Percentiles rank a stretch among this genome's conserved stretches.
phyloP scores from a whole-genome alignment of 1,284 basidiomycete species.

The Porogramme epimiltina region DNA sequence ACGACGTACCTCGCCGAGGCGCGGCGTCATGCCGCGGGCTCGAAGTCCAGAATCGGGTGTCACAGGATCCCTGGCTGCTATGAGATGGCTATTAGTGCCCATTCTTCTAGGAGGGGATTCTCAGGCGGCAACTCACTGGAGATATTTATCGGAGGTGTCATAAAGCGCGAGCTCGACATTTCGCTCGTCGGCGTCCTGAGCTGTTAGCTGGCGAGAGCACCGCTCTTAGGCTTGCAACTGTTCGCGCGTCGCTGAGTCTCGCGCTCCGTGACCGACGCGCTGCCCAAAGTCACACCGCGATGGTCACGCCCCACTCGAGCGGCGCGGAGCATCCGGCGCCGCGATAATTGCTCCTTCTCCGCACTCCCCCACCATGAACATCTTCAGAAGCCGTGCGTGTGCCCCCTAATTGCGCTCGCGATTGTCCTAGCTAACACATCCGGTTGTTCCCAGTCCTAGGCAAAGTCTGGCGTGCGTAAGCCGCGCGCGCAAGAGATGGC shows the following conservation, averaged over 20 bases:
- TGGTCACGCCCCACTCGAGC: slow-evolving; percentile 17
- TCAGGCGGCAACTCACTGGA: too few relatives aligned
- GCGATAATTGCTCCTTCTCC: slow-evolving; percentile 18
- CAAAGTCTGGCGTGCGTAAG: slow-evolving; percentile 89
- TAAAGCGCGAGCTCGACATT: slow-evolving; percentile 13
- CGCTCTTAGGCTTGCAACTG: too few relatives aligned
- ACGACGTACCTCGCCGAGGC: slow-evolving; percentile 9
- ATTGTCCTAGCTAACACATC: slow-evolving; percentile 8
- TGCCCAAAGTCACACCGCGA: slow-evolving; percentile 23
- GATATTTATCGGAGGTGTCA: slow-evolving; percentile 10
- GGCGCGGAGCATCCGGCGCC: slow-evolving; percentile 4
- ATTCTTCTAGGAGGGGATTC: too few relatives aligned
- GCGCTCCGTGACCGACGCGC: slow-evolving; percentile 28
- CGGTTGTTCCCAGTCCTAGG: slow-evolving; percentile 69
- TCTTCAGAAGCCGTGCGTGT: slow-evolving; percentile 80
- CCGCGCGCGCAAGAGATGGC: neutral
- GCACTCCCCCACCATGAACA: slow-evolving; percentile 57
- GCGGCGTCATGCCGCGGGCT: slow-evolving; percentile 6
- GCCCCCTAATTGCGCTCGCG: slow-evolving; percentile 1
- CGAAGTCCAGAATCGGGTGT: slow-evolving; percentile 17
- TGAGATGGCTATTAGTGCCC: too few relatives aligned
- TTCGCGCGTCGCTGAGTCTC: too few relatives aligned
- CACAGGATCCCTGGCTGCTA: slow-evolving; percentile 11
- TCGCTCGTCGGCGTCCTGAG: too few relatives aligned
- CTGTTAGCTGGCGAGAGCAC: too few relatives aligned